Percentiles rank a stretch among this genome's conserved stretches.
phyloP scores from a whole-genome alignment of 2,329 filamentous ascomycete genomes.

The Curvularia sp. region DNA sequence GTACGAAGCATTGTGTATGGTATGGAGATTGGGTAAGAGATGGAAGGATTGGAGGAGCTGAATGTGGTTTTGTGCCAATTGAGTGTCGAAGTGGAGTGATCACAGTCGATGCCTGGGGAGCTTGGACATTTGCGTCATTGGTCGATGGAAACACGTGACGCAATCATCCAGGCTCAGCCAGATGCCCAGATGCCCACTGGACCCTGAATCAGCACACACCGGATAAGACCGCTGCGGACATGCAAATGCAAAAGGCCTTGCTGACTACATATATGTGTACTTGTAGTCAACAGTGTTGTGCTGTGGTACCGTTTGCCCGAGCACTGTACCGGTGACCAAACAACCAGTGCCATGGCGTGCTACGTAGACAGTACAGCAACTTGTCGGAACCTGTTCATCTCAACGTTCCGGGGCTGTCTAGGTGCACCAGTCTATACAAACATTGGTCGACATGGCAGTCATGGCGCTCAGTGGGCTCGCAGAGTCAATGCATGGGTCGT shows the following conservation, averaged over 20 bases:
- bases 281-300: neutral
- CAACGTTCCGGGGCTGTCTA: neutral
- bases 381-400: neutral
- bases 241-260: neutral
- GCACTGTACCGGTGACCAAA: neutral
- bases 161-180: neutral
- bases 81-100: slow-evolving; percentile 37
- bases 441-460: neutral
- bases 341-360: neutral
- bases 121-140: slow-evolving; percentile 37
- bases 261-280: neutral
- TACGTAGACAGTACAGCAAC: neutral
- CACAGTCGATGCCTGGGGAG: slow-evolving; percentile 20
- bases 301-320: neutral
- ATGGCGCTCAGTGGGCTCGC: neutral
- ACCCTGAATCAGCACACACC: slow-evolving; percentile 1
- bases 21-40: slow-evolving; percentile 10
- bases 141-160: slow-evolving; percentile 20
- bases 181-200: slow-evolving; percentile 3
- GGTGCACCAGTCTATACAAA: neutral
- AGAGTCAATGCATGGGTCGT: slow-evolving; percentile 1
- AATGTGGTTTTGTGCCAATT: slow-evolving; percentile 27
- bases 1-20: slow-evolving; percentile 46
- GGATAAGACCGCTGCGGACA: neutral
- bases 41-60: slow-evolving; percentile 15